Evolutionary conservation across 208 protist species (phyloP), one percentile per base, ranked within the genome.

Genomic region (Trypanosoma cruzi): DNA sequence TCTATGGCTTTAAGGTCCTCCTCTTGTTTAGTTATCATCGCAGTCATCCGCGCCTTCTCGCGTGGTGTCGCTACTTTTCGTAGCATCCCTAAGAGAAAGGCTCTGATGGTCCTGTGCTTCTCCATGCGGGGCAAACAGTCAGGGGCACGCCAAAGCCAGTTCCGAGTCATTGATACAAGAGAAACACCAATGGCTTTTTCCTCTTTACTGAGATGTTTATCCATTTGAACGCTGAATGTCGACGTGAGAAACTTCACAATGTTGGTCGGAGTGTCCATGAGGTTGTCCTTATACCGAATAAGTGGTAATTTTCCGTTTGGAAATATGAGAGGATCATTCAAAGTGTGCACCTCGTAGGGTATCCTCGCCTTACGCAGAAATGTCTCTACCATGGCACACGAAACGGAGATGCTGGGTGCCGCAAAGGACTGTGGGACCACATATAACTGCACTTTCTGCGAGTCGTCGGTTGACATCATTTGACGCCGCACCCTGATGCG

Each of bases 341-440:
- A 75, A 32, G 75, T 66, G 31, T 89, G 70, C 7, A 68, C 67
- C 55, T 71, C 75, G 68, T 90, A 88, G 16, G 84, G 81, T 18
- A 93, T 84, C 26, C 73, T 60, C 44, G 79, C 78, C 20, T 84
- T 71, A 16, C 84, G 84, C 36, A 89, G 68, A 61, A 82, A 87
- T 7, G 82, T 73, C 63, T 93, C 88, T 0, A 90, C 71, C 0
- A 68, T 69, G 13, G 74, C 80, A 73, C 84, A 88, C 32, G 73
- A 60, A n/a, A 70, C 52, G 0, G 78, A 87, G 4, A 90, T 49
- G 28, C 80, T 86, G 8, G 84, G 84, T 24, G 80, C 76, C 42
- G 81, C 71, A 44, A 49, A 54, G 37, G 64, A 75, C 59, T 56
- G 68, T 28, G 75, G 75, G 56, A 63, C 62, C 36, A 73, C 49